Percentiles rank a stretch among this genome's conserved stretches.
Conservation (phyloP, 306 rosid genomes). For the Citrullus amarus region DNA sequence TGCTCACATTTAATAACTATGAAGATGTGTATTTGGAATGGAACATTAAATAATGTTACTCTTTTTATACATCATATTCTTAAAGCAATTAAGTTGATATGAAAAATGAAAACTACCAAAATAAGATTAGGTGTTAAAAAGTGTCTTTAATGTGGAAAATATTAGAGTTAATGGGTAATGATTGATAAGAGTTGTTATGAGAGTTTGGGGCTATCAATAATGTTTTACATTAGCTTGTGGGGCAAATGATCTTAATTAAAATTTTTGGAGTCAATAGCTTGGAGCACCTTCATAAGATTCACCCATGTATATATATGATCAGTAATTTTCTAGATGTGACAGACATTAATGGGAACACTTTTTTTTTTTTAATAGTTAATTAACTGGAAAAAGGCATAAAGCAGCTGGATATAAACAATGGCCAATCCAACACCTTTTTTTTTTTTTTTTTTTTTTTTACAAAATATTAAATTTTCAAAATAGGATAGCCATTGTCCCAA, state of each 20-base stretch:
- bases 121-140: background rate
- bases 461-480: background rate
- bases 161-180: conserved; percentile 2
- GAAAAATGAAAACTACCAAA: background rate
- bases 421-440: background rate
- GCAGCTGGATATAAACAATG: background rate
- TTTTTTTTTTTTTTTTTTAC: background rate
- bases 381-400: background rate
- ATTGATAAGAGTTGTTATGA: background rate
- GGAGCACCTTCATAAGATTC: background rate
- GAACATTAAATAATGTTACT: background rate
- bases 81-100: background rate
- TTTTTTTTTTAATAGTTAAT: background rate
- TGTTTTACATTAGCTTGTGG: conserved; percentile 6
- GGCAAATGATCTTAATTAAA: background rate
- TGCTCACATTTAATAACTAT: background rate
- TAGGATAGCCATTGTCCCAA: background rate
- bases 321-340: background rate
- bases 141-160: background rate
- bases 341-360: background rate
- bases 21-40: background rate
- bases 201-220: conserved; percentile 1
- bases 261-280: background rate
- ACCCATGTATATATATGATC: background rate
- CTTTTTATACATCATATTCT: background rate